Base-by-base conservation (phyloP, 257 asterid species). In the Salvia rosmarinus region DNA sequence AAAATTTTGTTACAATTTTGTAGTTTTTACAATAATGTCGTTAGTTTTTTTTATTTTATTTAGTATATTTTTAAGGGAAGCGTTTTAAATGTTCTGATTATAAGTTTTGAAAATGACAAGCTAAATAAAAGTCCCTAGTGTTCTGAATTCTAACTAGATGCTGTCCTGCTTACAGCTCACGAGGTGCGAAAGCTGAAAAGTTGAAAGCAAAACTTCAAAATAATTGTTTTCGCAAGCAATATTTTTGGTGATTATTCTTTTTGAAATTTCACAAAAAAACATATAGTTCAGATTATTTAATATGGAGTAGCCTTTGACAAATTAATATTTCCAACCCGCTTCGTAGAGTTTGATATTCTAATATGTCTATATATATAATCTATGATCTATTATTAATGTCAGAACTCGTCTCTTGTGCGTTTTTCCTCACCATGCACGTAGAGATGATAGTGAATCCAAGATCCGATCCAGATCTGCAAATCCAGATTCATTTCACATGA, bases 141-240 rank as follows among this genome's bases (percentile, higher is more conserved):
- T n/a, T 2, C 5, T 6, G 5, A 47, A n/a, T 42, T n/a, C 5
- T 52, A 3, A 21, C 32, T 52, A 19, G 58, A 52, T 20, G 32
- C 20, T 20, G 58, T 10, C 59, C 14, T 50, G 25, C 25, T 50
- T 17, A 50, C 57, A 50, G 57, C 57, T 50, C 57, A 50, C 57
- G 13, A 17, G 57, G 20, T 46, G n/a, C 20, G 52, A 46, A n/a
- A 7, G 57, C 28, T 50, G 56, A 11, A 51, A 51, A 51, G 28
- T 20, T 51, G 58, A 51, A 51, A 51, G 32, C 58, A 52, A 52
- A n/a, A n/a, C 21, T 49, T 49, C 55, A 49, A 16, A 51, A 52
- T 34, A 34, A 34, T 34, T 34, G 39, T 34, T n/a, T n/a, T n/a
- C n/a, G n/a, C n/a, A n/a, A n/a, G n/a, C n/a, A 34, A 34, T 34